Percentiles rank a stretch among this genome's conserved stretches.
phyloP scores from a whole-genome alignment of 768 basidiomycete genomes.

The Hypholoma fasciculare region DNA sequence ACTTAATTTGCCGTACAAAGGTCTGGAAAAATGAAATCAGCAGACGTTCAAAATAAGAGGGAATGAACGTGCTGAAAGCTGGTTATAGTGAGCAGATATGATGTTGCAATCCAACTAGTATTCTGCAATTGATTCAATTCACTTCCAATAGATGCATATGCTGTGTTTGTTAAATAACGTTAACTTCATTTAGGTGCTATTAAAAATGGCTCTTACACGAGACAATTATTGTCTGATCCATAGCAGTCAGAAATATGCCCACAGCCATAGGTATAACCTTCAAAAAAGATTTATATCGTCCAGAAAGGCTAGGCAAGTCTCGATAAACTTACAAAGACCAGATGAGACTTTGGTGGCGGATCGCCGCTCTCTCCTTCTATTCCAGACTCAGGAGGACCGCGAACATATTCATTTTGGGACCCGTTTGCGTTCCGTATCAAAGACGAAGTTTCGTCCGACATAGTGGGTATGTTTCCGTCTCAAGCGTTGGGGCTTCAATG shows the following conservation, averaged over 20 bases:
- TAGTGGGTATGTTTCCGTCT: background rate
- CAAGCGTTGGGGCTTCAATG: background rate
- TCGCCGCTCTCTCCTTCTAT: background rate
- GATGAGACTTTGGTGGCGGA: background rate
- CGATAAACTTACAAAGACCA: background rate
- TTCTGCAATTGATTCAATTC: conserved; percentile 63
- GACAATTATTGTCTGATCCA: conserved; percentile 51
- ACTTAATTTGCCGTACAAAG: conserved; percentile 63
- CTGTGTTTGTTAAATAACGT: conserved; percentile 21
- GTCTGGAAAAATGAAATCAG: conserved; percentile 31
- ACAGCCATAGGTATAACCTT: conserved; percentile 49
- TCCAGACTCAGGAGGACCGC: background rate
- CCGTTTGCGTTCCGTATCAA: background rate
- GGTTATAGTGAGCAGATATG: conserved; percentile 60
- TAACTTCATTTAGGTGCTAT: background rate
- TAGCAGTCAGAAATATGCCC: conserved; percentile 46
- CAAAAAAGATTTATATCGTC: background rate
- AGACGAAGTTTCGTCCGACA: conserved; percentile 3
- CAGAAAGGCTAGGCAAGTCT: no score
- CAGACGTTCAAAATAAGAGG: background rate
- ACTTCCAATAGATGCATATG: conserved; percentile 56
- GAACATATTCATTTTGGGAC: background rate
- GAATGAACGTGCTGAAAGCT: conserved; percentile 51
- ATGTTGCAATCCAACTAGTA: conserved; percentile 68
- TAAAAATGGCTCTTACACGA: conserved; percentile 32